Evolutionary conservation across 306 rosid species (phyloP), one percentile per base, ranked within the genome.

Genomic region (Acacia confusa): DNA sequence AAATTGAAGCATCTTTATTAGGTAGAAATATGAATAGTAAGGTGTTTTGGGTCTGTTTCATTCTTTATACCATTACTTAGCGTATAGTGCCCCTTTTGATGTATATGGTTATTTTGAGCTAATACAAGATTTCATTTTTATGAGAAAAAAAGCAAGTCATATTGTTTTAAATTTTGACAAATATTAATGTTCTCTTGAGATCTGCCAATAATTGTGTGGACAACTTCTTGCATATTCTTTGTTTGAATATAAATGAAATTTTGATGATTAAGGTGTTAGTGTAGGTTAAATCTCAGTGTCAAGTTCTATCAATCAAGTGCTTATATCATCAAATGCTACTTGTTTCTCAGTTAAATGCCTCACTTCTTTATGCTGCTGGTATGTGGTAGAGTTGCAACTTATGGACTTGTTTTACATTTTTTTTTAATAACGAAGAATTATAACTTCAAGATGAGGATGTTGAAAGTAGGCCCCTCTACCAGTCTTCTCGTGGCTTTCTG

Each of bases 231-330:
- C 10, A 66, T 73, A 76, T 72, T 38, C 36, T 13, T 74, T 10
- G 38, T 70, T 41, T 73, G 58, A 61, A 80, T 10, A 7, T 44
- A 44, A 52, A 28, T 69, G 64, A 40, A 60, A 65, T 78, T 57
- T 83, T 38, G 44, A n/a, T n/a, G n/a, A n/a, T n/a, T n/a, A 61
- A 71, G 43, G 52, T 76, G 82, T 77, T 55, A 58, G 28, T 66
- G 57, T 61, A 27, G 57, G 68, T 78, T 60, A 58, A 78, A 74
- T 61, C 25, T 70, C 71, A 40, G n/a, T 69, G 77, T 70, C 58
- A 52, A 48, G 57, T 78, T 85, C 64, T 75, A 75, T 82, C 12
- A 69, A 72, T 30, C 27, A 36, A 60, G 34, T 16, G 57, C 61
- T 64, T n/a, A 68, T 68, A 73, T 30, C 69, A 52, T 74, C 41